Conservation (phyloP, 2,329 filamentous ascomycete species). For the Acrocalymma vagum region DNA sequence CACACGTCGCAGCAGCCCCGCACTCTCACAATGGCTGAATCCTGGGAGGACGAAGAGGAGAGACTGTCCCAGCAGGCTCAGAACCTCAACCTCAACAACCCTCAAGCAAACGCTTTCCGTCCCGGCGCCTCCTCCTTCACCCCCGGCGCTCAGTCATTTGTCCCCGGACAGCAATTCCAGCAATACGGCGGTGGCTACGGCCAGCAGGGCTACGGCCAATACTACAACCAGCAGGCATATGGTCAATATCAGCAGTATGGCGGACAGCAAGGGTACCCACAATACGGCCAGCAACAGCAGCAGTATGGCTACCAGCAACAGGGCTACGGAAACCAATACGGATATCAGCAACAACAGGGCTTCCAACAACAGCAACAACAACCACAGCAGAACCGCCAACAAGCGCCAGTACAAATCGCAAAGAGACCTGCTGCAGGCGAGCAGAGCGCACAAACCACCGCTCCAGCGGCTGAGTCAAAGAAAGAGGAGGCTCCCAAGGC, state of each 20-base stretch:
- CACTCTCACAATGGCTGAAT: slow-evolving; percentile 74
- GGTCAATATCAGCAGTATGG: slow-evolving; percentile 51
- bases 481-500: slow-evolving; percentile 55
- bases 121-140: slow-evolving; percentile 76
- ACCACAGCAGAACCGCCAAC: slow-evolving; percentile 50
- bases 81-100: slow-evolving; percentile 42
- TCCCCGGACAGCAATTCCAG: slow-evolving; percentile 74
- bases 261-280: slow-evolving; percentile 61
- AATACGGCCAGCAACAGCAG: slow-evolving; percentile 68
- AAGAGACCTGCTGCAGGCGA: slow-evolving; percentile 65
- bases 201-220: slow-evolving; percentile 38
- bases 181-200: slow-evolving; percentile 58
- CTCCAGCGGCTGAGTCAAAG: slow-evolving; percentile 52
- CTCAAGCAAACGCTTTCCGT: slow-evolving; percentile 59
- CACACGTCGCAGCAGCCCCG: slow-evolving; percentile 18
- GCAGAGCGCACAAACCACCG: slow-evolving; percentile 56
- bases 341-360: slow-evolving; percentile 48
- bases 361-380: slow-evolving; percentile 57
- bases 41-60: slow-evolving; percentile 93
- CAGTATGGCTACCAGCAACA: slow-evolving; percentile 56
- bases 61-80: slow-evolving; percentile 74
- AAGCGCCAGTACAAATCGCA: slow-evolving; percentile 67
- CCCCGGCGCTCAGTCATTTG: slow-evolving; percentile 74
- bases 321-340: slow-evolving; percentile 31
- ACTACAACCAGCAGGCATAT: slow-evolving; percentile 50